Evolutionary conservation across 1,284 basidiomycete species (phyloP), one percentile per base, ranked within the genome.

Genomic region (Chalciporus sp.): DNA sequence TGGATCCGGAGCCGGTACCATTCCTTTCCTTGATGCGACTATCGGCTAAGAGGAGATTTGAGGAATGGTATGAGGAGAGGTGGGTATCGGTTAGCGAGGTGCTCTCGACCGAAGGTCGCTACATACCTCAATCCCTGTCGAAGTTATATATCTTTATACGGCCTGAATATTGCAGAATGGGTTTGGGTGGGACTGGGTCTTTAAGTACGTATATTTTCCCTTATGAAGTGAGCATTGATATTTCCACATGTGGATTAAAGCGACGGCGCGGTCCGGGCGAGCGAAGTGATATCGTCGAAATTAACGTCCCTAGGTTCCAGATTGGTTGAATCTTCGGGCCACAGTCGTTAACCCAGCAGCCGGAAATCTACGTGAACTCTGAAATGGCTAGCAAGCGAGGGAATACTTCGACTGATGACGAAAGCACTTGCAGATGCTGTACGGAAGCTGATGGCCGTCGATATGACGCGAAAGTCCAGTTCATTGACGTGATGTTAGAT

Each of bases 401-500:
- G 51, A 39, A 42, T 41, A 3, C 35, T 17, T 37, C 35, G 35
- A 37, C 19, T 33, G 45, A 23, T 43, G 42, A 63, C 51, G 45
- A 58, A 52, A 50, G 49, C 40, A 27, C 29, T 49, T 43, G 37
- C 40, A 23, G 45, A 44, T 1, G 26, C n/a, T 17, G 35, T 17
- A 37, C 35, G n/a, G 35, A 37, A 17, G 26, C 48, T 23, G 50
- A 42, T 27, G 26, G 51, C 52, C 39, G 28, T 55, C 42, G 26
- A 62, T 45, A 52, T 57, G 62, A 63, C 63, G 60, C 45, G 11
- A 53, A 52, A 39, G 27, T 17, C 41, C 55, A 55, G 49, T 63
- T 50, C 46, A 61, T 43, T 68, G 63, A 67, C 66, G 64, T 64
- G 64, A 64, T 60, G 16, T 45, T 28, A 41, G 48, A 49, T 57